A percentile compares a stretch with the other conserved stretches of the same genome.
Conservation (phyloP, 1,284 basidiomycete genomes). For the Apiotrichum brassicae region DNA sequence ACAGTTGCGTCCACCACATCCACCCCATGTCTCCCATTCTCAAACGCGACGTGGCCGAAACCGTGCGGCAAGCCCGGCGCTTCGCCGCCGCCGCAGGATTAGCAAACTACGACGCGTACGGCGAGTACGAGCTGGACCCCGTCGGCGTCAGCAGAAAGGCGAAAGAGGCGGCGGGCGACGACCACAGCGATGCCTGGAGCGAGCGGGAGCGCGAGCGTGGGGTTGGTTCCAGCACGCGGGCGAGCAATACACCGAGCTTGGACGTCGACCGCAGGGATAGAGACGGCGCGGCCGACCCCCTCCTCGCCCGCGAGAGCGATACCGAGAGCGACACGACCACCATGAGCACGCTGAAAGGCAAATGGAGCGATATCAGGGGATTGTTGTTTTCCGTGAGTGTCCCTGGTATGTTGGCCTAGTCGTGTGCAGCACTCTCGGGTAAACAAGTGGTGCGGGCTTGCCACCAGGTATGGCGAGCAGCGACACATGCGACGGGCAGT, state of each 20-base stretch:
- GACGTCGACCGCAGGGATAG: neutral
- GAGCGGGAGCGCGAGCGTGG: too few species aligned
- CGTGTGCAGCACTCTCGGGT: too few species aligned
- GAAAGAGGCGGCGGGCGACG: neutral
- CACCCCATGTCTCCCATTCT: constrained; percentile 41
- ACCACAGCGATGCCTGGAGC: neutral
- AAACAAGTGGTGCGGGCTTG: neutral
- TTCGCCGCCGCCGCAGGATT: constrained; percentile 28
- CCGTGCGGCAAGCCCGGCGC: constrained; percentile 39
- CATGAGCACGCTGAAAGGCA: constrained; percentile 10
- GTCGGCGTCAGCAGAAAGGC: constrained; percentile 2
- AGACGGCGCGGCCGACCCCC: neutral
- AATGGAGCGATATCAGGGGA: constrained; percentile 27
- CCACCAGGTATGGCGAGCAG: neutral
- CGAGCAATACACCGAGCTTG: neutral
- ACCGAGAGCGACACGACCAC: constrained; percentile 2
- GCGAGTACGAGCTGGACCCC: constrained; percentile 18
- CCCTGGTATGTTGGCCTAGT: too few species aligned
- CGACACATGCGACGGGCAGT: too few species aligned
- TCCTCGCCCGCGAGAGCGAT: neutral
- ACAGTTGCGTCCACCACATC: neutral
- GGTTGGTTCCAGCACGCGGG: neutral
- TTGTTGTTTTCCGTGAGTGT: constrained; percentile 34
- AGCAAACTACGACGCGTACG: constrained; percentile 12
- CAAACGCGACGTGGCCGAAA: constrained; percentile 40